phyloP scores from a whole-genome alignment of 768 basidiomycete genomes.

The Naematelia aurantialba region DNA sequence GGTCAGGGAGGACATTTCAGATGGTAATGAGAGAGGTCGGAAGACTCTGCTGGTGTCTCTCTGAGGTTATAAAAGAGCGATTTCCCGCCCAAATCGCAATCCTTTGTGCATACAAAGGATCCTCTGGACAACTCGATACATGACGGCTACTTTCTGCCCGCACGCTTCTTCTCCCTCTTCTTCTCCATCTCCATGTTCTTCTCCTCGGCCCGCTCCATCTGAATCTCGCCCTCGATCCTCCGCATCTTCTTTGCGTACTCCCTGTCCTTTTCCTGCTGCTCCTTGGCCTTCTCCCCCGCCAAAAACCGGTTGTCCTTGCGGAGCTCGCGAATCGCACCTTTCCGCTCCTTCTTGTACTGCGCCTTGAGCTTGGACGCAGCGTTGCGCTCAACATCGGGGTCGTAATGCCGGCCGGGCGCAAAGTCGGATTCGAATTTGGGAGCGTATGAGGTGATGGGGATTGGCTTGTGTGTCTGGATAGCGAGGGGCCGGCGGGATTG shows the following conservation, averaged over 20 bases:
- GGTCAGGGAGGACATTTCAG: not conserved
- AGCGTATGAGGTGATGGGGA: conserved; percentile 86
- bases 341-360: conserved; percentile 90
- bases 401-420: conserved; percentile 56
- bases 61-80: not conserved
- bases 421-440: conserved; percentile 78
- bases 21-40: not conserved
- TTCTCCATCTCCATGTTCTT: conserved; percentile 70
- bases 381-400: conserved; percentile 88
- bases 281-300: conserved; percentile 77
- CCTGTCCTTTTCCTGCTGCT: conserved; percentile 77
- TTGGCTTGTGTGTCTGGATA: conserved; percentile 90
- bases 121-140: not conserved
- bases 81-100: not conserved
- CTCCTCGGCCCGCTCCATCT: conserved; percentile 88
- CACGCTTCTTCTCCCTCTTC: conserved; percentile 19
- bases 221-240: conserved; percentile 60
- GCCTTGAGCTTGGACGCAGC: conserved; percentile 77
- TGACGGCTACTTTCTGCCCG: not conserved
- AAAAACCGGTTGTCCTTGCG: conserved; percentile 93
- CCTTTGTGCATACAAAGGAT: not conserved
- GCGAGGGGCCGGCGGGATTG: conserved; percentile 70
- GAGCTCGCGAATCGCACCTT: conserved; percentile 93
- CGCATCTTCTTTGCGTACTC: conserved; percentile 79
- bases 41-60: not conserved